Evolutionary conservation across 78 protist species (phyloP).

Genomic region (Salpingoeca rosetta): DNA sequence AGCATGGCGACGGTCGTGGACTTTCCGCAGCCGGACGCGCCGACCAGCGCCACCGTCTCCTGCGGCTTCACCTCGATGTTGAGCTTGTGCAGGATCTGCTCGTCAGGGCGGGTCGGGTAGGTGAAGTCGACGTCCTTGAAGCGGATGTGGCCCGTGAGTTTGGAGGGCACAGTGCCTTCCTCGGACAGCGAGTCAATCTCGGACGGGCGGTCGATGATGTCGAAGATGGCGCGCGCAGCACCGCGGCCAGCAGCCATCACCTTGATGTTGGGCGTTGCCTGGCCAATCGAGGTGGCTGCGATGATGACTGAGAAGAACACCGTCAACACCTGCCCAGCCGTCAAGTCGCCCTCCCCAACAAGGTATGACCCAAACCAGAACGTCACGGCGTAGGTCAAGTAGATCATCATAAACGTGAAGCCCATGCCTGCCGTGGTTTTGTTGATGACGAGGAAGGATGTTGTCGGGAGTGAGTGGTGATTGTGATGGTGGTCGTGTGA

Average conservation of each 20-base stretch:
- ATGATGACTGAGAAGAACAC: conserved; percentile 23
- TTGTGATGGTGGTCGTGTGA: too few species aligned
- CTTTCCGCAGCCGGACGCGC: conserved; percentile 71
- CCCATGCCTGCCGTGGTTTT: too few species aligned
- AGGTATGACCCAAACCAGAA: conserved; percentile 34
- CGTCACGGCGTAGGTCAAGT: conserved; percentile 2
- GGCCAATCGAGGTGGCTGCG: conserved; percentile 8
- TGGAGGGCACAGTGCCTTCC: not conserved
- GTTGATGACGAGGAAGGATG: too few species aligned
- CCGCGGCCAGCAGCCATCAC: not conserved
- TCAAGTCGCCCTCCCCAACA: not conserved
- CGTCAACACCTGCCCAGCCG: not conserved
- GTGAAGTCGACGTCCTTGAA: conserved; percentile 62
- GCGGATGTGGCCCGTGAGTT: not conserved
- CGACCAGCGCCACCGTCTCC: conserved; percentile 59
- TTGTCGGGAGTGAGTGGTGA: too few species aligned
- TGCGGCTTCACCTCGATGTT: conserved; percentile 18
- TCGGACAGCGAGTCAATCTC: not conserved
- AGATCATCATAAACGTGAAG: not conserved
- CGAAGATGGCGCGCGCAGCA: not conserved
- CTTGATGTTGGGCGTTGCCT: not conserved
- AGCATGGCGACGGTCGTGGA: conserved; percentile 29
- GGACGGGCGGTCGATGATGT: not conserved
- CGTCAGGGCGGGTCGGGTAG: conserved; percentile 44
- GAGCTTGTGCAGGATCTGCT: conserved; percentile 8